Evolutionary conservation across 2,329 filamentous ascomycete species (phyloP), one percentile per base, ranked within the genome.

Genomic region (Geosmithia putterillii): DNA sequence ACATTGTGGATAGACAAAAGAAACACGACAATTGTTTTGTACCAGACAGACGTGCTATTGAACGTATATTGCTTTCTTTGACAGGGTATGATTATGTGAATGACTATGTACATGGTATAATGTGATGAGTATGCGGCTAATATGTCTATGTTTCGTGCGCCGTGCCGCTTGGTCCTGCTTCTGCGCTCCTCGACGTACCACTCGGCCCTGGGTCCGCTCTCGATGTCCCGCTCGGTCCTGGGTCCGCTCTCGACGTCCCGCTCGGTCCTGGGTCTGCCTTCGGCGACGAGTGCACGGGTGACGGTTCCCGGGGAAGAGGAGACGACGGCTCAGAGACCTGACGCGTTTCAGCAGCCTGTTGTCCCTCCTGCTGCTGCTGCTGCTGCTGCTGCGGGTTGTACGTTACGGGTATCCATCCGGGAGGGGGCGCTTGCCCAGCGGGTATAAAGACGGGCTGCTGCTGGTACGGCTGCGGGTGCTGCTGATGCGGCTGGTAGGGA

Each of bases 271-370:
- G 28, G 28, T 32, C 28, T 32, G 28, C 28, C 15, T 14, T 32
- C 21, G 3, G 25, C n/a, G 40, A 4, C 15, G 22, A 17, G 21
- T 43, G 17, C 2, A 40, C 21, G 2, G 42, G 36, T 18, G 42
- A 43, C 2, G 36, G 42, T 28, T 44, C 38, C 38, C 41, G 43
- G 2, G 38, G 43, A 25, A 28, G 43, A 28, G 43, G 25, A 35
- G 43, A 28, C 23, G 25, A 9, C 17, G 37, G 15, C 21, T 22
- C 17, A 7, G 18, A 25, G 12, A 17, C 25, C 22, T 15, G 41
- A 34, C n/a, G 32, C 12, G 15, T 21, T 28, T 36, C 28, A 28
- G 25, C 10, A 15, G 9, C 14, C 17, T 42, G 22, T 8, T 25
- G 39, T 9, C 14, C 12, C 19, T 12, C 19, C 36, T 32, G 36